Evolutionary conservation across 139 green algal genomes (phyloP), one percentile per base, ranked within the genome.

Genomic region (Chlorella vulgaris): DNA sequence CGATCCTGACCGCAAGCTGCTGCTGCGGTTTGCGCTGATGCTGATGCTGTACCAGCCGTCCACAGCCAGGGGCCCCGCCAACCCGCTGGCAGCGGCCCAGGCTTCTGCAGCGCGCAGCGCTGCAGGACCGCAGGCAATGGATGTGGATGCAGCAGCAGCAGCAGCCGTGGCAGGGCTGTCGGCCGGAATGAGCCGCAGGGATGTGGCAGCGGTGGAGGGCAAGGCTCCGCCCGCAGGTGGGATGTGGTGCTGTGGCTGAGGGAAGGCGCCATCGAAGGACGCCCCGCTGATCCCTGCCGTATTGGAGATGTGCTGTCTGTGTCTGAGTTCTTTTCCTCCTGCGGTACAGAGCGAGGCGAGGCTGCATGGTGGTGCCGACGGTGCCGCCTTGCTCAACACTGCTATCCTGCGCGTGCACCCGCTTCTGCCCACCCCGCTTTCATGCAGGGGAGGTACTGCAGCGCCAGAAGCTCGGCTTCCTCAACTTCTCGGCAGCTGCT

Each of bases 11-110:
- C 35, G 71, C 8, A 8, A 19, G 18, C 21, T 78, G 6, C 89
- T 96, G 55, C 82, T 96, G 74, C 74, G 74, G 10, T 93, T 93
- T 84, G 84, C 61, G 33, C 81, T 93, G 0, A 88, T 87, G 76
- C 62, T 94, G 51, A 58, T 96, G 88, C 85, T 97, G 62, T 97
- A 96, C 77, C 80, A 89, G 73, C 88, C 91, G 4, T 73, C 80
- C 28, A 51, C 40, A 2, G 22, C n/a, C 74, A 82, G 38, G 43
- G 43, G 39, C 3, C 70, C 51, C 29, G 26, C 58, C 31, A 76
- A 40, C 50, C 55, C 76, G 18, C 62, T 80, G 42, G 35, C 60
- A 3, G 75, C 75, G 7, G 55, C 60, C 33, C 70, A 55, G 47
- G 75, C 47, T 36, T 61, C 42, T 22, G 53, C 39, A 38, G 60